phyloP scores from a whole-genome alignment of 2,329 filamentous ascomycete genomes.

The Arthrobotrys sinensis region DNA sequence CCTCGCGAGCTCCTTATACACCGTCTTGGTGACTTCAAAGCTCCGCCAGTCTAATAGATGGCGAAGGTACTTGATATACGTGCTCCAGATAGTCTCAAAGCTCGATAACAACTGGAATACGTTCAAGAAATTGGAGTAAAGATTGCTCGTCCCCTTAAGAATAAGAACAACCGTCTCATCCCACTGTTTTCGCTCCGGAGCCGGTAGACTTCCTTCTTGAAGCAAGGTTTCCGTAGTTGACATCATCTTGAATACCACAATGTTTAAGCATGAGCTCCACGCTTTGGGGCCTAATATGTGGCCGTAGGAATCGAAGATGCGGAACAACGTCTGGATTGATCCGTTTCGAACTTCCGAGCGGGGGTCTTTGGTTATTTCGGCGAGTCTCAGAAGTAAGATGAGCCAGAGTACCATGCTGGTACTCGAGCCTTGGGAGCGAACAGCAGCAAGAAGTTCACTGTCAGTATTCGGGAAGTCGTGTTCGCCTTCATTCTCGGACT shows the following conservation, averaged over 20 bases:
- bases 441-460: constrained; percentile 73
- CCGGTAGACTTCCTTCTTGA: constrained; percentile 63
- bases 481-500: constrained; percentile 65
- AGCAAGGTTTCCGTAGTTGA: constrained; percentile 65
- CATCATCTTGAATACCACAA: constrained; percentile 82
- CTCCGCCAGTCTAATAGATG: constrained; percentile 75
- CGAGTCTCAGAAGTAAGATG: constrained; percentile 79
- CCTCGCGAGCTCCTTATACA: constrained; percentile 77
- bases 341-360: constrained; percentile 84
- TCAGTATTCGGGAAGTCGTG: constrained; percentile 71
- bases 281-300: constrained; percentile 82
- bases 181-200: constrained; percentile 73
- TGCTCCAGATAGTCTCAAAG: constrained; percentile 82
- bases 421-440: constrained; percentile 74
- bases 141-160: constrained; percentile 79
- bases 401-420: constrained; percentile 84
- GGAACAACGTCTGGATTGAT: constrained; percentile 88
- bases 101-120: constrained; percentile 77
- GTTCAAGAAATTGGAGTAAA: constrained; percentile 83
- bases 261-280: constrained; percentile 86
- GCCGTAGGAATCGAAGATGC: constrained; percentile 93
- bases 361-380: constrained; percentile 79
- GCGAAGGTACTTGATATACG: constrained; percentile 79
- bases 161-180: constrained; percentile 82
- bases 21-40: constrained; percentile 80